Evolutionary conservation across 768 basidiomycete genomes (phyloP).

Genomic region (Phlebiopsis gigantea): DNA sequence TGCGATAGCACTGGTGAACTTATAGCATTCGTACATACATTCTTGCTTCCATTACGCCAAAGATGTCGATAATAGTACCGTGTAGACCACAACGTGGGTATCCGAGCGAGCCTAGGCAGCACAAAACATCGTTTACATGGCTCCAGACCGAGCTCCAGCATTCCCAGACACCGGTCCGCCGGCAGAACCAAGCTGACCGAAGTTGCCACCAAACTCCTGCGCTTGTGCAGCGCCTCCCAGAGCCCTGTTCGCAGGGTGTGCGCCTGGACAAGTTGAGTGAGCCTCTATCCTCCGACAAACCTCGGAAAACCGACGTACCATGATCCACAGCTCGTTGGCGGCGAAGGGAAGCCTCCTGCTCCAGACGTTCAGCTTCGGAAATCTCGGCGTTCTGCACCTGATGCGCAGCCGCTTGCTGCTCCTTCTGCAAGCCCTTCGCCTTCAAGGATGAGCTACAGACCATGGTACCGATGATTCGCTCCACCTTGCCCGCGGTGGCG

Average conservation of each 20-base stretch:
- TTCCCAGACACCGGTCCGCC: neutral
- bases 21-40: neutral
- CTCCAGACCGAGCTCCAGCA: neutral
- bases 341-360: constrained; percentile 41
- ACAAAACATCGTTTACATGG: neutral
- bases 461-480: constrained; percentile 39
- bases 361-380: constrained; percentile 48
- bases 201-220: constrained; percentile 6
- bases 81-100: neutral
- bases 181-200: constrained; percentile 8
- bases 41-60: neutral
- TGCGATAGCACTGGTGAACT: neutral
- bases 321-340: constrained; percentile 50
- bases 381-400: constrained; percentile 44
- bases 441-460: constrained; percentile 43
- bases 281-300: neutral
- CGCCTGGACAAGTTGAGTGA: constrained; percentile 18
- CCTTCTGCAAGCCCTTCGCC: constrained; percentile 45
- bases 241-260: constrained; percentile 28
- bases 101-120: neutral
- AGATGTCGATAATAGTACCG: neutral
- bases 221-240: constrained; percentile 22
- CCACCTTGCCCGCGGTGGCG: constrained; percentile 41
- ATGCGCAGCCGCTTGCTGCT: constrained; percentile 43
- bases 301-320: constrained; percentile 26